Evolutionary conservation across 192 early-diverging fungal species (phyloP), one percentile per base, ranked within the genome.

Genomic region (Backusella parvicylindrica): DNA sequence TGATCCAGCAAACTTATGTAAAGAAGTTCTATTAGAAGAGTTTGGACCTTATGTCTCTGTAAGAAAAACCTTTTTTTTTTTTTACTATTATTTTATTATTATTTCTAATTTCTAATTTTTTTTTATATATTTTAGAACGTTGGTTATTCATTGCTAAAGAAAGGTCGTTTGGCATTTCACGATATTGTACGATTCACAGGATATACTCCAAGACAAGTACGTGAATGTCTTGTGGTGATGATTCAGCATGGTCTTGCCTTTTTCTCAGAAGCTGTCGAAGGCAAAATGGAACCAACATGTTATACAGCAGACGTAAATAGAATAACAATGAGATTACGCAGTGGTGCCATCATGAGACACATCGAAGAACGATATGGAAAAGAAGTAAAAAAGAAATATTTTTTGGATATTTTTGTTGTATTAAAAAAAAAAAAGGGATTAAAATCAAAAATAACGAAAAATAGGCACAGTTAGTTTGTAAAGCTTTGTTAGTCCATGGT

Each of bases 191-290:
- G 77, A n/a, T 72, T 84, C 28, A 85, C 88, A 11, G 70, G 83
- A 16, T 77, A 93, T 6, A 72, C 82, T 2, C 66, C 80, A 7
- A 75, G 76, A 37, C 84, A 89, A 30, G 88, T 93, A 9, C 88
- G 91, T 26, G 93, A 96, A 79, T 83, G 84, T 31, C 84, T 98
- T 21, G 88, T 92, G 15, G 86, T 96, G 3, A 83, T 98, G 68
- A 93, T 98, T 50, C 96, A 98, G 80, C 96, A 98, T 81, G 87
- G 89, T 75, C 66, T 95, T 3, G 91, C 83, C 12, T 89, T 89
- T 8, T 94, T 91, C 75, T 90, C 93, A 6, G 90, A 92, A 74
- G 53, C 80, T 3, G 68, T 82, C 31, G 93, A 94, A 67, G 85
- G 87, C 1, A 38, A 71, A 33, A 84, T 89, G n/a, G 85, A 86